Evolutionary conservation across 495 filamentous ascomycete species (phyloP), one percentile per base, ranked within the genome.

Genomic region (Aspergillus heteromorphus): DNA sequence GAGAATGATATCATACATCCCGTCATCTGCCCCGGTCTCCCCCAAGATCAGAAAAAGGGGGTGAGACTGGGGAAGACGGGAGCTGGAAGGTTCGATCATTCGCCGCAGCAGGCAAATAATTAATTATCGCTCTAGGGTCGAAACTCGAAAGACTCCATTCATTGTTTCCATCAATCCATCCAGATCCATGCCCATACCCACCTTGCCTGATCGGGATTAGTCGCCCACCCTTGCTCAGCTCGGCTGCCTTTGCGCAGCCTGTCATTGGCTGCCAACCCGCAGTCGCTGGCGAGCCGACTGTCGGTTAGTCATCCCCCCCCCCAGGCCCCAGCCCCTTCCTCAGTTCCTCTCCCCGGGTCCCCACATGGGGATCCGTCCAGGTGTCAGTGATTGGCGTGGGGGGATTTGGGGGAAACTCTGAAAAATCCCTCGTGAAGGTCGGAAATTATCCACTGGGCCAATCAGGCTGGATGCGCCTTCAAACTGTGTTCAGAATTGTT

Each of bases 361-460:
- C 59, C 59, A 57, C 55, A 57, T 57, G 9, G n/a, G 58, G 42
- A 51, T 57, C 58, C 58, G 54, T 54, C 45, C 25, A 14, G 25
- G 6, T 18, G 20, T n/a, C 27, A 20, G 38, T 48, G 47, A 61
- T 61, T 61, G 58, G 58, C 20, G 34, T 48, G 47, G 25, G 14
- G 18, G 41, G 58, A 54, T 16, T 23, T 48, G 47, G 25, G 14
- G 18, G 41, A 48, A 27, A 27, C 23, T 27, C 23, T 27, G 23
- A 7, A 3, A 27, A 54, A 29, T 48, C 36, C 20, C 42, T 45
- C 29, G 27, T 29, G 42, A 34, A 25, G 2, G 23, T 45, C 40
- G 51, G n/a, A 43, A 30, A 40, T 48, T 45, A 31, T 40, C 42
- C 41, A 18, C 34, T 18, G 30, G 30, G 29, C 36, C 53, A 55